These are phyloP conservation scores for Jatropha podagrica DNA, from an alignment of 441 rosid genomes.

Conservation along the genomic window DNA sequence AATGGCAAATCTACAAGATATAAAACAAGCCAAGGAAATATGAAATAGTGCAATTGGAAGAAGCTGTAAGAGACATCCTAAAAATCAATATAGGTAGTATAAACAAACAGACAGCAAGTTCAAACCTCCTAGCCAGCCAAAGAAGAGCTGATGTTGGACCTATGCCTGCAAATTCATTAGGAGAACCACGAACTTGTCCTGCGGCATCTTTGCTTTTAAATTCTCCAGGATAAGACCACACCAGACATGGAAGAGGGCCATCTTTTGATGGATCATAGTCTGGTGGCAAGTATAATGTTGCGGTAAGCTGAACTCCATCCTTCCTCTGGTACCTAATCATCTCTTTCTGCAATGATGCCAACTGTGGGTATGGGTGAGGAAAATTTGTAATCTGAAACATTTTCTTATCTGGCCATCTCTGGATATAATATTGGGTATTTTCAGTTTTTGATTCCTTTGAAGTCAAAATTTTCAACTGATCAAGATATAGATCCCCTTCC, in stretches of 20 bases:
- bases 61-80: constrained; percentile 8
- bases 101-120: constrained; percentile 18
- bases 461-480: constrained; percentile 76
- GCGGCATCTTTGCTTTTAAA: constrained; percentile 99
- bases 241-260: constrained; percentile 89
- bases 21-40: constrained; percentile 16
- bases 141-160: constrained; percentile 95
- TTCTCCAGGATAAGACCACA: constrained; percentile 99
- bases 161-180: constrained; percentile 93
- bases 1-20: constrained; percentile 74
- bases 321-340: constrained; percentile 94
- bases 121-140: constrained; percentile 96
- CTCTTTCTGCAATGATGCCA: constrained; percentile 93
- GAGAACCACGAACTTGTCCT: constrained; percentile 98
- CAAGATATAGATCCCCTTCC: constrained; percentile 67
- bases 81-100: constrained; percentile 12
- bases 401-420: constrained; percentile 84
- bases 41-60: constrained; percentile 17
- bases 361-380: constrained; percentile 96
- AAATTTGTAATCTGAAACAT: constrained; percentile 74
- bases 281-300: constrained; percentile 91
- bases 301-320: constrained; percentile 95
- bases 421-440: constrained; percentile 83
- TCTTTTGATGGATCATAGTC: constrained; percentile 85
- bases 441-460: constrained; percentile 95